Base-by-base conservation (phyloP, 345 rosid genomes). In the Aethionema arabicum region DNA sequence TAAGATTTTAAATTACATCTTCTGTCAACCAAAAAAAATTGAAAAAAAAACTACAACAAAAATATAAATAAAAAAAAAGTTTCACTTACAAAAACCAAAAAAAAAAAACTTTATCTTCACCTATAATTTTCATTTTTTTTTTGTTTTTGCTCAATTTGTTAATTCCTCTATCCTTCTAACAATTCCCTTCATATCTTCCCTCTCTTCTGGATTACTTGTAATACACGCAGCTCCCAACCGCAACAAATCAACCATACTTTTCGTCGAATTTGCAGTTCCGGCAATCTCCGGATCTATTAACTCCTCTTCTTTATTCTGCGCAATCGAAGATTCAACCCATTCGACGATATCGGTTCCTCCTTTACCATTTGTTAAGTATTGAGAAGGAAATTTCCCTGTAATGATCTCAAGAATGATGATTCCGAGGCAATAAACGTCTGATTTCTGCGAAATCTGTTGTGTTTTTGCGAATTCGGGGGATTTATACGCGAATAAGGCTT, bases 341-440 rank as follows among this genome's bases (percentile, higher is more conserved):
- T 80, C 78, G 33, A 85, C 82, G 0, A 83, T 66, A 63, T 88
- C 89, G 0, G 69, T 86, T 45, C 86, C 92, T 0, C 84, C 90
- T 21, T 76, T 76, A 5, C 74, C 82, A 0, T 73, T 77, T 74
- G 43, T 83, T 52, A 78, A 66, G 65, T 84, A 86, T 31, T 86
- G 95, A 8, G 83, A 77, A 4, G 95, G 98, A 41, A 78, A 73
- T 58, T 85, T 85, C 3, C 98, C 95, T 0, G 98, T 86, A 8
- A 88, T 74, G 53, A 77, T 69, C 77, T 91, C 96, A 0, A 91
- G 85, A 30, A 88, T 70, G 44, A 91, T 45, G 4, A 91, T 74
- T 3, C 98, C 98, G 0, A 86, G 70, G 65, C 96, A 85, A 58
- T 77, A 91, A 0, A 91, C 84, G 11, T 91, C 96, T 12, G 92